Evolutionary conservation across 306 rosid genomes (phyloP).

Genomic region (Casuarina cunninghamiana): DNA sequence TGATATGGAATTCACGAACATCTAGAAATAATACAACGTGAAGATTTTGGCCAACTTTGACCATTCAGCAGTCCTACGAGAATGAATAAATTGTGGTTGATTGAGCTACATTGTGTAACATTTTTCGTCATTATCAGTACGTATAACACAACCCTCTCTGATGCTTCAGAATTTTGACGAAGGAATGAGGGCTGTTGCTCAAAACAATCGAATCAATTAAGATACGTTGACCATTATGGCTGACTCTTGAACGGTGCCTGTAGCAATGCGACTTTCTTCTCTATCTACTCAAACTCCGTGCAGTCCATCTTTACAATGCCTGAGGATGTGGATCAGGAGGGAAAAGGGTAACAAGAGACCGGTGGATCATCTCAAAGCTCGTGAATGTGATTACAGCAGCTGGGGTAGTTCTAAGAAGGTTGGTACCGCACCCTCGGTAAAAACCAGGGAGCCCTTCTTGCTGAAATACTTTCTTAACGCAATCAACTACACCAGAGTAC

Average conservation of each 20-base stretch:
- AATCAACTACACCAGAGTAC: constrained; percentile 68
- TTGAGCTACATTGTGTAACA: constrained; percentile 8
- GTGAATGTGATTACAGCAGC: constrained; percentile 89
- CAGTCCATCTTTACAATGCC: constrained; percentile 50
- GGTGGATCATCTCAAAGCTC: constrained; percentile 92
- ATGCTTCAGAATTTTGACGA: constrained; percentile 28
- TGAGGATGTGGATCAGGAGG: constrained; percentile 68
- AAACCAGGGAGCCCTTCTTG: constrained; percentile 80
- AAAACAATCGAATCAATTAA: constrained; percentile 30
- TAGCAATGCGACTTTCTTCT: neutral
- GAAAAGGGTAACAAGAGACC: constrained; percentile 63
- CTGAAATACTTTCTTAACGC: constrained; percentile 64
- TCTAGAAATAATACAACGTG: neutral
- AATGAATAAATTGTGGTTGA: neutral
- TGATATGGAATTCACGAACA: neutral
- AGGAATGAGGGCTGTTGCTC: constrained; percentile 26
- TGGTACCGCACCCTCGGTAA: constrained; percentile 83
- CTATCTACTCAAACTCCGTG: neutral
- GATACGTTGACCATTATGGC: constrained; percentile 10
- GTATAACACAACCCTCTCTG: constrained; percentile 24
- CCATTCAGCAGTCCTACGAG: constrained; percentile 20
- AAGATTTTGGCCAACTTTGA: constrained; percentile 10
- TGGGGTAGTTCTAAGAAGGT: constrained; percentile 87
- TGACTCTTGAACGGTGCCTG: neutral
- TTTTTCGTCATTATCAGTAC: constrained; percentile 44